A percentile compares a stretch with the other conserved stretches of the same genome.
Conservation (phyloP, 352 stramenopile species). For the Globisporangium radiosum region DNA sequence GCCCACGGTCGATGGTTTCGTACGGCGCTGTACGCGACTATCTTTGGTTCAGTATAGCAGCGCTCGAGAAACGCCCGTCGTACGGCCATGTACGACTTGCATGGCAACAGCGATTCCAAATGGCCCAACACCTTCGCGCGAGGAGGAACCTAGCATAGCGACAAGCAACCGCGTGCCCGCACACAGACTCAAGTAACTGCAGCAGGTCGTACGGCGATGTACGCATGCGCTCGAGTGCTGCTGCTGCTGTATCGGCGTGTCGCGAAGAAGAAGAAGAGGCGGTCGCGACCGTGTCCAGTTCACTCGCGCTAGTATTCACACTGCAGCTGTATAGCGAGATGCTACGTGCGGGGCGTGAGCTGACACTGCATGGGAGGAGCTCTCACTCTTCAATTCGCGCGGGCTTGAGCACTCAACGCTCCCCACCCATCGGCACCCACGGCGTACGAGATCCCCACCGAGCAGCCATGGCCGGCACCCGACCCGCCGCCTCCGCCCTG, state of each 20-base stretch:
- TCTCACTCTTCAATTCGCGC: not conserved
- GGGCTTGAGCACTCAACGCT: not conserved
- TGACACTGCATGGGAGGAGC: not conserved
- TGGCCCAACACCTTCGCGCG: too few species aligned
- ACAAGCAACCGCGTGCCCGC: not conserved
- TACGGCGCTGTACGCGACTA: not conserved
- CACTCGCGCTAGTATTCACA: too few species aligned
- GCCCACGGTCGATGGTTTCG: not conserved
- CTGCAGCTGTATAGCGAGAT: not conserved
- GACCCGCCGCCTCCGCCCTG: not conserved
- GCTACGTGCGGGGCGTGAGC: not conserved
- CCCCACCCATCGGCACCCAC: not conserved
- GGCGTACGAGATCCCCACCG: not conserved
- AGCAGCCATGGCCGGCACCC: slow-evolving; percentile 1
- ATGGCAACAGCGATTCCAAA: too few species aligned
- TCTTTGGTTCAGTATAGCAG: not conserved
- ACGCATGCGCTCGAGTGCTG: not conserved
- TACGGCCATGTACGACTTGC: slow-evolving; percentile 1
- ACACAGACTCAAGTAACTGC: too few species aligned
- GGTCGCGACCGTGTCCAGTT: too few species aligned
- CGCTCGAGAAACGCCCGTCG: not conserved
- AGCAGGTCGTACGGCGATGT: slow-evolving; percentile 3
- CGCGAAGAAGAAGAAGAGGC: too few species aligned
- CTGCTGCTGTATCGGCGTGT: too few species aligned
- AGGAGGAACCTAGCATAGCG: too few species aligned